Percentiles rank a stretch among this genome's conserved stretches.
Conservation (phyloP, 768 basidiomycete species). For the Leucocoprinus leucothites region DNA sequence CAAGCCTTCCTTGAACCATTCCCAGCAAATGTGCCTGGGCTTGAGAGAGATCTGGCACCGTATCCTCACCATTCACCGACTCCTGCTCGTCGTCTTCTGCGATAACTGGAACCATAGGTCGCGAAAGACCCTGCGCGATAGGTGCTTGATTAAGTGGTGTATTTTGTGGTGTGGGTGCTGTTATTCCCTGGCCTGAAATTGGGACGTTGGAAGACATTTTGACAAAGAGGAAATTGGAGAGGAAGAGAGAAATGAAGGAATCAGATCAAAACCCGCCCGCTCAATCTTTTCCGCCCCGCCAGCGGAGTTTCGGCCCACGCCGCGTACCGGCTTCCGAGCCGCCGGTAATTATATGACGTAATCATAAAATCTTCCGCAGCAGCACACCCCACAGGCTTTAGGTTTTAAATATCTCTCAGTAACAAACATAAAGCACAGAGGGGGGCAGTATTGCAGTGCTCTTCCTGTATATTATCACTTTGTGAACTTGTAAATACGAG, state of each 20-base stretch:
- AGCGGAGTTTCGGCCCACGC: slow-evolving; percentile 17
- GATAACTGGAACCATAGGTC: slow-evolving; percentile 88
- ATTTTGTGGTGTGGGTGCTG: slow-evolving; percentile 94
- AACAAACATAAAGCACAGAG: too few species aligned
- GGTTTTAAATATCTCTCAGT: too few species aligned
- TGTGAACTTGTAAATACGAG: too few species aligned
- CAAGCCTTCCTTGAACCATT: slow-evolving; percentile 87
- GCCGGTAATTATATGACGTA: background rate
- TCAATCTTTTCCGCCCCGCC: slow-evolving; percentile 12
- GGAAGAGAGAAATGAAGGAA: slow-evolving; percentile 13
- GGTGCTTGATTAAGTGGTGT: slow-evolving; percentile 84
- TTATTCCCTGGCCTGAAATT: slow-evolving; percentile 54
- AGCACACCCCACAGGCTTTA: too few species aligned
- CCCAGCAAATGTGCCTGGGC: slow-evolving; percentile 68
- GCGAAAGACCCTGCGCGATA: slow-evolving; percentile 73
- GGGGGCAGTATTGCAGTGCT: too few species aligned
- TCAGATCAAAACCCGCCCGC: slow-evolving; percentile 6
- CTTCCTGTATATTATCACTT: too few species aligned
- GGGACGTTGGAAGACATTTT: slow-evolving; percentile 69
- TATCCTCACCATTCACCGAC: slow-evolving; percentile 40
- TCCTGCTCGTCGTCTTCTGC: slow-evolving; percentile 75
- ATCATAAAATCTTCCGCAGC: too few species aligned
- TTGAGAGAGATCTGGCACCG: slow-evolving; percentile 32
- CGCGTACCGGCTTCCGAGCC: background rate
- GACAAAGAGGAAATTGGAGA: slow-evolving; percentile 10